Evolutionary conservation across 805 yeast genomes (phyloP).

Genomic region (Komagataella populi): DNA sequence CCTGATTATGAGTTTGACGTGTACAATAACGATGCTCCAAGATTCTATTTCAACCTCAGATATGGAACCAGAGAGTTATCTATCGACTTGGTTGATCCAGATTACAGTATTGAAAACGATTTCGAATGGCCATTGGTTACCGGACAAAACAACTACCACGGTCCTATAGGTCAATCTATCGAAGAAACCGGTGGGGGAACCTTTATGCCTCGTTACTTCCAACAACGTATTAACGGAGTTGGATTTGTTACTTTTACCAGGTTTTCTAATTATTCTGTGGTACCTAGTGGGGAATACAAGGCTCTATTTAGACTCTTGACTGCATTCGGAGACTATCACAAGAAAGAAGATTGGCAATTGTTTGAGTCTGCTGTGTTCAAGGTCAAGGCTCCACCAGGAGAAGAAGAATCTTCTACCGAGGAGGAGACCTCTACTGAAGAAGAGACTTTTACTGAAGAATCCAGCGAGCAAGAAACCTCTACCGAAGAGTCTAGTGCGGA

Average conservation of each 20-base stretch:
- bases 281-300: conserved; percentile 4
- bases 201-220: background rate
- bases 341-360: conserved; percentile 6
- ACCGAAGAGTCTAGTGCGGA: background rate
- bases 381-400: background rate
- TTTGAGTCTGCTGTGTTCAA: conserved; percentile 3
- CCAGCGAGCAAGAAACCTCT: background rate
- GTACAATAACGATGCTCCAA: conserved; percentile 1
- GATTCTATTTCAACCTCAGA: conserved; percentile 3
- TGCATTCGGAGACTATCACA: conserved; percentile 4
- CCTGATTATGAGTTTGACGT: background rate
- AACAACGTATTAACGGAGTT: background rate
- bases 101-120: conserved; percentile 5
- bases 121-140: background rate
- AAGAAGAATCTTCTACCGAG: background rate
- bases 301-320: conserved; percentile 3
- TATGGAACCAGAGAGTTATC: conserved; percentile 5
- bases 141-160: background rate
- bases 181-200: background rate
- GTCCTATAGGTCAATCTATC: background rate
- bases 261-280: background rate
- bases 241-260: conserved; percentile 1
- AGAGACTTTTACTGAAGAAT: background rate
- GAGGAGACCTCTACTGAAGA: no score
- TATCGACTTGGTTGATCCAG: conserved; percentile 5